Evolutionary conservation across 805 yeast species (phyloP), one percentile per base, ranked within the genome.

Genomic region (Monosporozyma unispora): DNA sequence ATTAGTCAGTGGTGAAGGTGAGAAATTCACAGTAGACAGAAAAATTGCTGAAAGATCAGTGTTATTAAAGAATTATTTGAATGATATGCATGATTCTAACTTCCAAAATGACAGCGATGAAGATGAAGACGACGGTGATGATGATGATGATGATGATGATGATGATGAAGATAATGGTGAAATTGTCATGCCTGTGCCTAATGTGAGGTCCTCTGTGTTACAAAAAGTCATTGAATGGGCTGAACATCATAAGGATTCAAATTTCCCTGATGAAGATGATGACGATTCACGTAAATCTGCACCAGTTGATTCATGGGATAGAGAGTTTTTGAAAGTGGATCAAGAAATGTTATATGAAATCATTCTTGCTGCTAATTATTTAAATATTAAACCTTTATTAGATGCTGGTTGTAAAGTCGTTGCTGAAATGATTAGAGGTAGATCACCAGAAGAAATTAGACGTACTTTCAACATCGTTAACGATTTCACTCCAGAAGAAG

Each of bases 201-300:
- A 87, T 61, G 96, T 89, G 35, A 76, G 91, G 56, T 84, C 95
- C 9, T 81, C 84, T 16, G 96, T 91, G 19, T 75, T 91, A 69
- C 80, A 84, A 66, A 88, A 89, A 64, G 91, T 91, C n/a, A 74
- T 91, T 48, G 96, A 91, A 64, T 91, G 96, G 95, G 89, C 96
- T 60, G 95, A 87, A 62, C 93, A 91, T 66, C 96, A 91, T 73
- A 85, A 83, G 66, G 89, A 87, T 63, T 78, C 85, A 9, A 74
- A 73, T 18, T 82, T 82, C 68, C 86, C 87, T 18, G 88, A 82
- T 54, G 90, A 83, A 48, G 87, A 80, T 50, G 96, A 87, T 54
- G 90, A 84, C 48, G 95, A 87, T 57, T 78, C 87, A 22, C 81
- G 85, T 65, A 87, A 86, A 63, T 77, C 91, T n/a, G 88, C 89